Percentiles rank a stretch among this genome's conserved stretches.
These are phyloP conservation scores for Ustulina deusta DNA, from an alignment of 2,329 filamentous ascomycete species.

Conservation along the genomic window DNA sequence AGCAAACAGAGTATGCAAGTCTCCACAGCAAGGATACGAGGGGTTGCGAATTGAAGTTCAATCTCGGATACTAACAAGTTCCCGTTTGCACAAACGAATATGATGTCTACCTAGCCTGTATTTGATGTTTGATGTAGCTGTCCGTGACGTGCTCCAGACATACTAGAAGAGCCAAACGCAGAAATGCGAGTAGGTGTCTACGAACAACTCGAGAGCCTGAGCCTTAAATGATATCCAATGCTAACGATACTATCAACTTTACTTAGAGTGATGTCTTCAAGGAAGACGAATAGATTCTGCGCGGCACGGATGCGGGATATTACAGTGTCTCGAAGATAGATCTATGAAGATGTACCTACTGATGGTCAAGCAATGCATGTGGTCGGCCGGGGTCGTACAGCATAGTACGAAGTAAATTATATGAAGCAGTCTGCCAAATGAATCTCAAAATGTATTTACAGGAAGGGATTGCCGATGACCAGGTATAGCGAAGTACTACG, in stretches of 20 bases:
- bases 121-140: conserved; percentile 32
- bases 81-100: conserved; percentile 27
- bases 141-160: conserved; percentile 26
- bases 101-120: conserved; percentile 10
- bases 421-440: conserved; percentile 32
- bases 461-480: conserved; percentile 2
- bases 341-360: conserved; percentile 42
- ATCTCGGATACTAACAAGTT: not conserved
- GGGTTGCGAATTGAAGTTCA: not conserved
- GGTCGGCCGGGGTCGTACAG: conserved; percentile 42
- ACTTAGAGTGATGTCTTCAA: not conserved
- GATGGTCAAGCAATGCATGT: conserved; percentile 37
- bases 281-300: not conserved
- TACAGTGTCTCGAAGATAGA: conserved; percentile 20
- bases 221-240: not conserved
- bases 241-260: not conserved
- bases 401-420: conserved; percentile 39
- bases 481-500: conserved; percentile 14
- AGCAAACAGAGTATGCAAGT: conserved; percentile 17
- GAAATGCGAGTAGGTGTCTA: not conserved
- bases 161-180: not conserved
- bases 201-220: not conserved
- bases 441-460: not conserved
- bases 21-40: not conserved
- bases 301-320: conserved; percentile 1